Evolutionary conservation across 352 stramenopile genomes (phyloP), one percentile per base, ranked within the genome.

Genomic region (Halophytophthora batemanensis): DNA sequence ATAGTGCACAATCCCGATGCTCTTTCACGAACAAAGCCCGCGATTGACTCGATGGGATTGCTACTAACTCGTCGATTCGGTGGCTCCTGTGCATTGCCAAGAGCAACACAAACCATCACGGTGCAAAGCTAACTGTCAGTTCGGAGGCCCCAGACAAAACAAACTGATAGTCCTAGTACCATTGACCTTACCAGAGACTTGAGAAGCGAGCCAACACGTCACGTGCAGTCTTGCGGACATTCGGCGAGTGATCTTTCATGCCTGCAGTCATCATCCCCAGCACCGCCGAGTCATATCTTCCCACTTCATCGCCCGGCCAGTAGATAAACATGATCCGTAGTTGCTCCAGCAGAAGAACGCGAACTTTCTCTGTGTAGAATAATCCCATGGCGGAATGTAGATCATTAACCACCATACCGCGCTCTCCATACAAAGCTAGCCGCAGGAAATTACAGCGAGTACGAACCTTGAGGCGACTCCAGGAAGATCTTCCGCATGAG

Each of bases 321-420:
- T 62, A 84, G 11, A 71, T 60, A 5, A 87, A 62, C 22, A 86
- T 57, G 23, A 87, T 58, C 10, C 69, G 49, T 15, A 91, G 15
- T 45, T 91, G 81, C 17, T 86, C 74, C 14, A 87, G 39, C 17
- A 91, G 40, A 25, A 91, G 45, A 4, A 71, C 33, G 11, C 68
- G 70, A 50, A 71, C 66, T 51, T 74, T 77, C 7, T 81, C 81
- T 91, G 36, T 22, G 55, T 42, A 33, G 23, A 13, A 52, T 17
- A 28, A 36, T 22, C 43, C 37, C 49, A 23, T 37, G 19, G 25
- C 25, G 25, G 25, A 31, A 8, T 8, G 25, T 8, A 31, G 25
- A 31, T 8, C 25, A 8, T 31, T 31, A 31, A 10, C 25, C 25
- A 31, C 19, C 62, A n/a, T 3, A 34, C 36, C 35, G n/a, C 11